phyloP scores from a whole-genome alignment of 148 eudicot species.

The Tetragonia tetragonoides region DNA sequence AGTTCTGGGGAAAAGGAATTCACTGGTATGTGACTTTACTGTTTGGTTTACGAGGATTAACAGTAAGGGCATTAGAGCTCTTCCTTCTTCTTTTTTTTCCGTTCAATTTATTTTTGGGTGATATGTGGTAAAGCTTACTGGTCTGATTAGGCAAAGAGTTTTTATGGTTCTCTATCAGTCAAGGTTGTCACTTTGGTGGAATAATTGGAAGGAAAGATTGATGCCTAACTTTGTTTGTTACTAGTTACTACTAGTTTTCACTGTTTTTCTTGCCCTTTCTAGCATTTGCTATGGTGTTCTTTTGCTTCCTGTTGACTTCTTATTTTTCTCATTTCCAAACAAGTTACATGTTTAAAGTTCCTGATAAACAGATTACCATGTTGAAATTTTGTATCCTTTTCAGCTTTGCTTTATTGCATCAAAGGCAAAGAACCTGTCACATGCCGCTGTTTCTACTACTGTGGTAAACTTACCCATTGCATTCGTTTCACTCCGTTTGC shows the following conservation, averaged over 20 bases:
- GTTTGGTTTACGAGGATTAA: conserved; percentile 5
- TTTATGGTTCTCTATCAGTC: conserved; percentile 64
- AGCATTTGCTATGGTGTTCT: too few relatives aligned
- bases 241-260: not conserved
- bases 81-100: not conserved
- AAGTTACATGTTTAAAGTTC: not conserved
- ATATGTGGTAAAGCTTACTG: conserved; percentile 9
- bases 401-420: not conserved
- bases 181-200: conserved; percentile 68
- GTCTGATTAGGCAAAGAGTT: conserved; percentile 62
- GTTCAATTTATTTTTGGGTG: not conserved
- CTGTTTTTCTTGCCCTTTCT: not conserved
- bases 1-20: conserved; percentile 67
- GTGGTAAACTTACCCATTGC: not conserved
- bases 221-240: not conserved
- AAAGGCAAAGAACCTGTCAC: not conserved
- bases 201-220: conserved; percentile 87
- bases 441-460: not conserved
- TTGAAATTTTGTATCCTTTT: not conserved
- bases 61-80: not conserved
- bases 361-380: too few relatives aligned
- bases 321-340: not conserved
- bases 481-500: not conserved
- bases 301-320: not conserved
- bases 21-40: conserved; percentile 52